These are phyloP conservation scores for Samsoniella hepiali DNA, from an alignment of 2,329 filamentous ascomycete genomes.

Conservation along the genomic window DNA sequence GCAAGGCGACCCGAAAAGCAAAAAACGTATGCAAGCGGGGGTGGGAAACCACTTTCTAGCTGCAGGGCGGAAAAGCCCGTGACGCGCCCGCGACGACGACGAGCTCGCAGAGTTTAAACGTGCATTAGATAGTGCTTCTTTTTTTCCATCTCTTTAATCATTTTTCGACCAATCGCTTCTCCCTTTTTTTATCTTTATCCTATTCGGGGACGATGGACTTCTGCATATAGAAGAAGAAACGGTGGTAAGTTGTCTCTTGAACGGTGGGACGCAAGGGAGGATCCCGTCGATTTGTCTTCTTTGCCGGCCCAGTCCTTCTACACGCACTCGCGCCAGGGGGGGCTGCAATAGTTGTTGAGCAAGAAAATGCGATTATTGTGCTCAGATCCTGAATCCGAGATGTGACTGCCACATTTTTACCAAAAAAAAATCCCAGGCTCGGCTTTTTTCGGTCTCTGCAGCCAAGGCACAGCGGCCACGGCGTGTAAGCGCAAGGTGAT, in stretches of 20 bases:
- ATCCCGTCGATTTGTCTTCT: too few species aligned
- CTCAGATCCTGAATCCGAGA: background rate
- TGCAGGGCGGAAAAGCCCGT: constrained; percentile 4
- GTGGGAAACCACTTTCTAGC: background rate
- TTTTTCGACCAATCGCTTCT: background rate
- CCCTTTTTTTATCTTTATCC: background rate
- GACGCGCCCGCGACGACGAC: background rate
- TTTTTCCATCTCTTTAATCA: background rate
- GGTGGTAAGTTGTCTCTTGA: background rate
- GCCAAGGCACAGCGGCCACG: too few species aligned
- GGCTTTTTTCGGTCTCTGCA: too few species aligned
- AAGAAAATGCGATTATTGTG: background rate
- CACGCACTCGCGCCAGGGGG: too few species aligned
- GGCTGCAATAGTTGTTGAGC: too few species aligned
- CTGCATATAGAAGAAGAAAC: background rate
- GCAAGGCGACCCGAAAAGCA: constrained; percentile 13
- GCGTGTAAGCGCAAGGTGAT: too few species aligned
- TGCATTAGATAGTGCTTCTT: background rate
- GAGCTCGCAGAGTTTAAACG: background rate
- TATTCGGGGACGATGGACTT: background rate
- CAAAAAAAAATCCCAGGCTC: background rate
- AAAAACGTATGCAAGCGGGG: background rate
- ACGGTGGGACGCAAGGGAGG: constrained; percentile 3
- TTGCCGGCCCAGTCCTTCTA: background rate
- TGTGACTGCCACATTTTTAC: background rate